phyloP scores from a whole-genome alignment of 2,329 filamentous ascomycete genomes.

The Alternaria rosae region DNA sequence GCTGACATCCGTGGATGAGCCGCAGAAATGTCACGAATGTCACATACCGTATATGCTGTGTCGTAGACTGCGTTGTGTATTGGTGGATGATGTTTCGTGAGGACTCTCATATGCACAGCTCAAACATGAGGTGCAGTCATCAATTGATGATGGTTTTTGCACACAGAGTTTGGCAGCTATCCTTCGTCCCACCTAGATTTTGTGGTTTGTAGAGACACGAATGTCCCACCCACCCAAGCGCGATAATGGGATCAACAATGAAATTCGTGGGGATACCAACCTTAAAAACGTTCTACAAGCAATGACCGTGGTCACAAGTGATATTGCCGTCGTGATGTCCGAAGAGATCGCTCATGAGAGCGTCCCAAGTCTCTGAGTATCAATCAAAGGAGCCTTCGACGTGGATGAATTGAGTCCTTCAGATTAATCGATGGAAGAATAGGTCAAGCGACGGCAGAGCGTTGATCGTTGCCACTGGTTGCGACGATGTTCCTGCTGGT shows the following conservation, averaged over 20 bases:
- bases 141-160: not conserved
- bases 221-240: not conserved
- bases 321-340: not conserved
- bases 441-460: not conserved
- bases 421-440: not conserved
- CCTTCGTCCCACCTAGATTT: not conserved
- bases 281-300: not conserved
- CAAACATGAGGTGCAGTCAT: not conserved
- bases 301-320: not conserved
- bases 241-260: not conserved
- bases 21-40: not conserved
- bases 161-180: not conserved
- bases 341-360: not conserved
- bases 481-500: conserved; percentile 5
- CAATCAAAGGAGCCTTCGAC: not conserved
- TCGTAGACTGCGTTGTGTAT: not conserved
- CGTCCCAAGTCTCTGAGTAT: not conserved
- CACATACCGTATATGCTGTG: not conserved
- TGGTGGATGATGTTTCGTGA: not conserved
- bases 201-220: not conserved
- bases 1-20: not conserved
- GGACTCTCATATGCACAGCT: not conserved
- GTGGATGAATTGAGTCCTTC: not conserved
- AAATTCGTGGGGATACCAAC: not conserved
- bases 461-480: not conserved